Evolutionary conservation across 495 filamentous ascomycete genomes (phyloP).

Genomic region (Penicillium parvum): DNA sequence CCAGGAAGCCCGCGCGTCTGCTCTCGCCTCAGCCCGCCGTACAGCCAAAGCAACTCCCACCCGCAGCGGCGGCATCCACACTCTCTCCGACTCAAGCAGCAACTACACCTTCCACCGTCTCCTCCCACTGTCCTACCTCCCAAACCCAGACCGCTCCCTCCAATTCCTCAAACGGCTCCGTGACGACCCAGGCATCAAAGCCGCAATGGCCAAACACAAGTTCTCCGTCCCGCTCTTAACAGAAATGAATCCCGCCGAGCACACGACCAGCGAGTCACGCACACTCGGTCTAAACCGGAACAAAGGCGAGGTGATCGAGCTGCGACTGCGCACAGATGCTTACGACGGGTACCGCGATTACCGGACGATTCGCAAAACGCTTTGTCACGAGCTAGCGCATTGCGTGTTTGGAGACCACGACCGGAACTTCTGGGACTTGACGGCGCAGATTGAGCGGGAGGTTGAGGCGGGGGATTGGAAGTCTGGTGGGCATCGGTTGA

Average conservation of each 20-base stretch:
- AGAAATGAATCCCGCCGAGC: constrained; percentile 86
- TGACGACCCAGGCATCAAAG: constrained; percentile 78
- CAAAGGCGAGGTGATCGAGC: constrained; percentile 83
- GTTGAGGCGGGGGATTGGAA: constrained; percentile 76
- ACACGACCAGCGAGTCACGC: constrained; percentile 75
- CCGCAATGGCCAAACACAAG: constrained; percentile 74
- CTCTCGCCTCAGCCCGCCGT: constrained; percentile 25
- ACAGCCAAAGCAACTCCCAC: constrained; percentile 26
- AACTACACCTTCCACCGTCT: constrained; percentile 79
- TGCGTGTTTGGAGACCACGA: constrained; percentile 84
- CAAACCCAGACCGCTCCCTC: constrained; percentile 60
- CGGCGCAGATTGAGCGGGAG: constrained; percentile 78
- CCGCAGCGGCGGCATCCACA: constrained; percentile 43
- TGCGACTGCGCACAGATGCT: constrained; percentile 84
- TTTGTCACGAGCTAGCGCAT: constrained; percentile 94
- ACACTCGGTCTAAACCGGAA: constrained; percentile 89
- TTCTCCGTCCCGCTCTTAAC: constrained; percentile 86
- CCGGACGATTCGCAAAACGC: constrained; percentile 78
- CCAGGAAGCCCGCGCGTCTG: constrained; percentile 35
- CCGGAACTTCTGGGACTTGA: constrained; percentile 82
- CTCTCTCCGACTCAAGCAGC: constrained; percentile 39
- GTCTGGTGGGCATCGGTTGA: constrained; percentile 58
- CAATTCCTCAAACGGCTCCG: constrained; percentile 73
- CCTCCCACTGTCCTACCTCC: constrained; percentile 74
- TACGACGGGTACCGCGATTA: constrained; percentile 95